These are phyloP conservation scores for Leishmania major DNA, from an alignment of 208 protist species.

Conservation along the genomic window DNA sequence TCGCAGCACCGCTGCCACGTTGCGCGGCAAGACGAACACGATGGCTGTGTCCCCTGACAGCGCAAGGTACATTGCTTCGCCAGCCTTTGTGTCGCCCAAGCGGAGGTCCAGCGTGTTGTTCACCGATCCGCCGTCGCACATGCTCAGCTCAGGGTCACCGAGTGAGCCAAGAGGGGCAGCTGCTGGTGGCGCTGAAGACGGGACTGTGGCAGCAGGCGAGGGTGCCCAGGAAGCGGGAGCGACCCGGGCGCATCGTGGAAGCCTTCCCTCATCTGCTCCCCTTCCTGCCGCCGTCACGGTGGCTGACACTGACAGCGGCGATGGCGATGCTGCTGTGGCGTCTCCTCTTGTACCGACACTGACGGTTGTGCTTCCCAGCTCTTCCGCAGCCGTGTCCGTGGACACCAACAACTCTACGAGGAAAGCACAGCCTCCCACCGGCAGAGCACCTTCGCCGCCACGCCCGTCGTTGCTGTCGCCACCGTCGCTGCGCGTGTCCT, in stretches of 20 bases:
- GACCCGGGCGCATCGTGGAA: background rate
- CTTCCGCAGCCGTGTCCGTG: background rate
- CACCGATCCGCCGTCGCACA: background rate
- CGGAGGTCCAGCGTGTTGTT: background rate
- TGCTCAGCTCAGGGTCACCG: background rate
- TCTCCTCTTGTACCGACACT: background rate
- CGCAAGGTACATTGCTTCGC: conserved; percentile 6
- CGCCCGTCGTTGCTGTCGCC: conserved; percentile 12
- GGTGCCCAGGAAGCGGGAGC: background rate
- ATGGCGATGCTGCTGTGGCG: background rate
- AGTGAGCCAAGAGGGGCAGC: background rate
- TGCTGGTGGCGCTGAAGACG: background rate
- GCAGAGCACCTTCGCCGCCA: background rate
- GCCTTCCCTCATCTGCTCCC: background rate
- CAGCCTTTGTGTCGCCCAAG: conserved; percentile 1
- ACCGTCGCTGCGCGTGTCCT: conserved; percentile 25
- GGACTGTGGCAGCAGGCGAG: background rate
- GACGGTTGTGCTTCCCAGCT: background rate
- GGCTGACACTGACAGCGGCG: background rate
- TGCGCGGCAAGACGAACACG: background rate
- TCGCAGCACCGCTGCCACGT: background rate
- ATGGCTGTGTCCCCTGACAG: conserved; percentile 16
- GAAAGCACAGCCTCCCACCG: background rate
- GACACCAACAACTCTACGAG: background rate
- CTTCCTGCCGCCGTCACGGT: background rate